Base-by-base conservation (phyloP, 768 basidiomycete genomes). In the Tephrocybe sp. region DNA sequence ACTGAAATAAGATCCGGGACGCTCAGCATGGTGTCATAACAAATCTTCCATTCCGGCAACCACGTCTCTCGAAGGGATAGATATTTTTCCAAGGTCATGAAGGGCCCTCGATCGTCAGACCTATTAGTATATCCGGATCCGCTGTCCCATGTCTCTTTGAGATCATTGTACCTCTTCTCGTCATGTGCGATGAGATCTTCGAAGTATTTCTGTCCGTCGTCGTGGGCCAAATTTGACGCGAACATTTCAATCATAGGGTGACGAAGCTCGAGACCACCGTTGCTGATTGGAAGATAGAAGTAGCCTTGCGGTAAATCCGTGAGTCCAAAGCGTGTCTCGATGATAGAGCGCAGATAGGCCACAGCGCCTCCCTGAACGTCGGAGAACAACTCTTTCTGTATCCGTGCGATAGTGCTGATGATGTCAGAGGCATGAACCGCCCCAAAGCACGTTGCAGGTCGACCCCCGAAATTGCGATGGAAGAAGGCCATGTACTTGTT, bases 181-280 rank as follows among this genome's bases (percentile, higher is more conserved):
- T 73, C 71, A 15, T 59, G 27, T 18, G 61, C 49, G 11, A 65
- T 57, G 11, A 58, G 49, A 25, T 57, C 59, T 21, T 51, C 36
- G 42, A 61, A 65, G 22, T 40, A 45, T 16, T 30, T 45, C n/a
- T 24, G 46, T 30, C n/a, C 23, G 3, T 54, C 53, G 38, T 21
- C 15, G 4, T 18, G n/a, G 29, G 38, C 41, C 4, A 52, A 41
- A 43, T 42, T 55, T 47, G 72, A 43, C 1, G 66, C 61, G 31
- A 73, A 60, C 18, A 70, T 59, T 45, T 71, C 69, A 18, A 74
- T 57, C 58, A 74, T 65, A 1, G 66, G 64, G 39, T 74, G 69
- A 41, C 60, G 59, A 11, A 68, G 47, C 46, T 65, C 64, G 37
- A 67, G 52, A 1, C 65, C 65, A 18, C 66, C 66, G 37, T 49